Evolutionary conservation across 1,284 basidiomycete species (phyloP), one percentile per base, ranked within the genome.

Genomic region (Testicularia cyperi): DNA sequence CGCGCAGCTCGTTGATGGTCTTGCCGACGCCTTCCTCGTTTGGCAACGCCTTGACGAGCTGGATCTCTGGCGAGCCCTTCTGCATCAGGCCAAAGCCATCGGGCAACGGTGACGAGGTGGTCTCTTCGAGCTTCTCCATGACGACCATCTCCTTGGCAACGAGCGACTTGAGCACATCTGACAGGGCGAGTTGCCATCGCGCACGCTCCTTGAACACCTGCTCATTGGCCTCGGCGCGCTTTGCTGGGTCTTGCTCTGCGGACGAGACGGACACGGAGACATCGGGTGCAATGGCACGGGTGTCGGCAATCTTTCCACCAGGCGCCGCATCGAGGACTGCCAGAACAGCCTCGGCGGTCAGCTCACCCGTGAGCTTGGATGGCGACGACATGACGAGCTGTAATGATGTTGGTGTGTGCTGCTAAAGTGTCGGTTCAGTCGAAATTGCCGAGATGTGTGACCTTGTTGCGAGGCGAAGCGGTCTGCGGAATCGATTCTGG

Each of bases 171-270:
- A 75, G 65, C 9, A 68, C 52, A 24, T 70, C 70, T 16, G 66
- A 68, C 13, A 75, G 67, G 20, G 46, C 49, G 14, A 75, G 56
- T 58, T 75, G 73, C 73, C 73, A 75, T 47, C 53, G 44, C 19
- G 71, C 68, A 6, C 71, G 56, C 42, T 63, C 57, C 49, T 65
- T 70, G 62, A 68, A 65, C 18, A 65, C 43, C 23, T 45, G 55
- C 30, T 70, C 68, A 29, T 68, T 65, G 36, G 47, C 49, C 38
- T 65, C 58, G 24, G 66, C 56, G 10, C 53, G 57, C 38, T 58
- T 58, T 33, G 36, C 44, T 10, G 54, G 52, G 44, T 70, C 65
- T 35, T 65, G 45, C 13, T 46, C 52, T 26, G 45, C 38, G 47
- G 62, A 55, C 21, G 39, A 39, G 1, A 44, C 36, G 13, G 61